phyloP scores from a whole-genome alignment of 1,284 basidiomycete genomes.

The Moesziomyces antarcticus region DNA sequence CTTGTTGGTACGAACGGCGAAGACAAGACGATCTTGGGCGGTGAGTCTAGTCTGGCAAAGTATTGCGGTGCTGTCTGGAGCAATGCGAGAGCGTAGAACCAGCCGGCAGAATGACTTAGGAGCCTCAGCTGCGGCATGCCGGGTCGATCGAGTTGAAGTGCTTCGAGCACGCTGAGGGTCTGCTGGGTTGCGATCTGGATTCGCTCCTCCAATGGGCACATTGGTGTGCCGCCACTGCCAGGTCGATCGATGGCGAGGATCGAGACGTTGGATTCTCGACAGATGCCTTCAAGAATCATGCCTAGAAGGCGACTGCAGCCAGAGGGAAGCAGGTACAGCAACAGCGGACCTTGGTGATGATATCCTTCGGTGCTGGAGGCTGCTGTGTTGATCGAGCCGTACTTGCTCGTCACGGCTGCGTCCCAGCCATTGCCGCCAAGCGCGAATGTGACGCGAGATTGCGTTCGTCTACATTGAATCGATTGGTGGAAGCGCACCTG shows the following conservation, averaged over 20 bases:
- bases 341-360: slow-evolving; percentile 10
- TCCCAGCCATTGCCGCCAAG: slow-evolving; percentile 25
- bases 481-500: slow-evolving; percentile 25
- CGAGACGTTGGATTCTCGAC: slow-evolving; percentile 10
- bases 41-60: slow-evolving; percentile 10
- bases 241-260: slow-evolving; percentile 26
- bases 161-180: slow-evolving; percentile 18
- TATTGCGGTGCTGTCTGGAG: slow-evolving; percentile 16
- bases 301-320: slow-evolving; percentile 20
- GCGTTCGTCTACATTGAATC: slow-evolving; percentile 6
- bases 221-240: slow-evolving; percentile 17
- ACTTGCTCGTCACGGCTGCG: slow-evolving; percentile 8
- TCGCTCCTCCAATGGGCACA: slow-evolving; percentile 9
- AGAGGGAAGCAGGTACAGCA: slow-evolving; percentile 22
- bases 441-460: slow-evolving; percentile 20
- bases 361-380: background rate
- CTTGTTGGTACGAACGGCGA: slow-evolving; percentile 20
- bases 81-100: slow-evolving; percentile 18
- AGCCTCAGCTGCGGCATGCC: slow-evolving; percentile 6
- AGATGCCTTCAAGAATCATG: slow-evolving; percentile 19
- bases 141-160: slow-evolving; percentile 10
- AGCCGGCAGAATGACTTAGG: slow-evolving; percentile 21
- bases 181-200: slow-evolving; percentile 11
- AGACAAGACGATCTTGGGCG: slow-evolving; percentile 14
- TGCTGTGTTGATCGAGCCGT: slow-evolving; percentile 2